A percentile compares a stretch with the other conserved stretches of the same genome.
phyloP scores from a whole-genome alignment of 2,329 filamentous ascomycete species.

The Claviceps pusilla region DNA sequence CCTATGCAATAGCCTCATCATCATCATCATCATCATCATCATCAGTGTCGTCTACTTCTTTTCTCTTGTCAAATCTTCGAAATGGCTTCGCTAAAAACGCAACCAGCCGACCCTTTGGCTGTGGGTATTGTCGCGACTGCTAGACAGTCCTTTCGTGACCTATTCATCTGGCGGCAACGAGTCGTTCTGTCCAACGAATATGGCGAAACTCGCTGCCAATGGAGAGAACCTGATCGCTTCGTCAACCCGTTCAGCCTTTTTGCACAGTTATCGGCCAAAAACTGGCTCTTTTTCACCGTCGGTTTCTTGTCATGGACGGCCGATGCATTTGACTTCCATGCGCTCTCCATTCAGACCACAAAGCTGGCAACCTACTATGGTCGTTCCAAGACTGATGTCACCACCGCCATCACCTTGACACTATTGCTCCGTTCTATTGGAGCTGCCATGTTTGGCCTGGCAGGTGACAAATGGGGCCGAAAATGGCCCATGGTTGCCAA shows the following conservation, averaged over 20 bases:
- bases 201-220: constrained; percentile 52
- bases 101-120: constrained; percentile 51
- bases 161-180: constrained; percentile 62
- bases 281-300: constrained; percentile 65
- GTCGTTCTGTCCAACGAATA: constrained; percentile 49
- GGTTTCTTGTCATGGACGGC: constrained; percentile 65
- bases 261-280: constrained; percentile 43
- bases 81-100: constrained; percentile 13
- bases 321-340: constrained; percentile 74
- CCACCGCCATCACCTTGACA: constrained; percentile 61
- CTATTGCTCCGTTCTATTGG: constrained; percentile 61
- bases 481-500: constrained; percentile 77
- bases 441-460: constrained; percentile 60
- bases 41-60: background rate
- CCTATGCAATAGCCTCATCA: background rate
- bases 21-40: background rate
- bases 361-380: constrained; percentile 44
- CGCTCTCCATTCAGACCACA: constrained; percentile 61
- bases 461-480: constrained; percentile 64
- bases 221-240: constrained; percentile 50
- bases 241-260: constrained; percentile 58
- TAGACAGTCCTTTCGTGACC: constrained; percentile 47
- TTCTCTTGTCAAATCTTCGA: background rate
- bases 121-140: constrained; percentile 50
- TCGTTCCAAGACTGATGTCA: constrained; percentile 48